phyloP scores from a whole-genome alignment of 2,329 filamentous ascomycete species.

The Periglandula ipomoeae region DNA sequence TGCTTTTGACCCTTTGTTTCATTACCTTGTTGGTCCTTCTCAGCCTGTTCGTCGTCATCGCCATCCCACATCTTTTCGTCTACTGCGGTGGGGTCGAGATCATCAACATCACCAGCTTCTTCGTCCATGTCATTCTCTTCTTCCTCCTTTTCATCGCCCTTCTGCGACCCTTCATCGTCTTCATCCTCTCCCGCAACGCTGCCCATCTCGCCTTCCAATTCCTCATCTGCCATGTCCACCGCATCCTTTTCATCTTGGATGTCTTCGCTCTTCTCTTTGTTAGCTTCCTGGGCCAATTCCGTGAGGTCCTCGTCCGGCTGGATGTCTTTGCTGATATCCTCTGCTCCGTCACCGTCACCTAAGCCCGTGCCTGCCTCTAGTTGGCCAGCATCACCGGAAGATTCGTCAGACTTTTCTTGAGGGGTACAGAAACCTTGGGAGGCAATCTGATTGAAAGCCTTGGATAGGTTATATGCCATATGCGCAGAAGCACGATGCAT shows the following conservation, averaged over 20 bases:
- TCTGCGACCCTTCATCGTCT: slow-evolving; percentile 49
- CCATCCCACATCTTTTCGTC: slow-evolving; percentile 99
- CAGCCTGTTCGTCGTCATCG: slow-evolving; percentile 65
- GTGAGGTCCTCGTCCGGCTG: slow-evolving; percentile 86
- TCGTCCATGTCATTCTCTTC: slow-evolving; percentile 75
- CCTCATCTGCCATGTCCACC: slow-evolving; percentile 86
- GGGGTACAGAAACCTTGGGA: slow-evolving; percentile 88
- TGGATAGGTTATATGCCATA: slow-evolving; percentile 66
- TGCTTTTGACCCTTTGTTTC: slow-evolving; percentile 61
- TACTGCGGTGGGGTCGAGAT: slow-evolving; percentile 78
- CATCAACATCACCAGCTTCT: slow-evolving; percentile 83
- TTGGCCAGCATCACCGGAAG: slow-evolving; percentile 63
- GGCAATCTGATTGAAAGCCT: slow-evolving; percentile 69
- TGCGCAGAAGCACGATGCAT: slow-evolving; percentile 65
- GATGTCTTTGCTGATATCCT: slow-evolving; percentile 97
- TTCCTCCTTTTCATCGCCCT: slow-evolving; percentile 54
- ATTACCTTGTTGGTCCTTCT: slow-evolving; percentile 73
- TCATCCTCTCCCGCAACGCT: slow-evolving; percentile 54
- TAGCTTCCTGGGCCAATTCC: slow-evolving; percentile 80
- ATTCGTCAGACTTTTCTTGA: slow-evolving; percentile 65
- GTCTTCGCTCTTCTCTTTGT: slow-evolving; percentile 53
- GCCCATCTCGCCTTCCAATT: slow-evolving; percentile 78
- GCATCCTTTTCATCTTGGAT: slow-evolving; percentile 77
- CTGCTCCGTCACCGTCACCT: slow-evolving; percentile 87
- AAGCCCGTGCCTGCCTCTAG: slow-evolving; percentile 87